Percentiles rank a stretch among this genome's conserved stretches.
These are phyloP conservation scores for Citeromyces hawaiiensis DNA, from an alignment of 1,139 yeast species.

Conservation along the genomic window DNA sequence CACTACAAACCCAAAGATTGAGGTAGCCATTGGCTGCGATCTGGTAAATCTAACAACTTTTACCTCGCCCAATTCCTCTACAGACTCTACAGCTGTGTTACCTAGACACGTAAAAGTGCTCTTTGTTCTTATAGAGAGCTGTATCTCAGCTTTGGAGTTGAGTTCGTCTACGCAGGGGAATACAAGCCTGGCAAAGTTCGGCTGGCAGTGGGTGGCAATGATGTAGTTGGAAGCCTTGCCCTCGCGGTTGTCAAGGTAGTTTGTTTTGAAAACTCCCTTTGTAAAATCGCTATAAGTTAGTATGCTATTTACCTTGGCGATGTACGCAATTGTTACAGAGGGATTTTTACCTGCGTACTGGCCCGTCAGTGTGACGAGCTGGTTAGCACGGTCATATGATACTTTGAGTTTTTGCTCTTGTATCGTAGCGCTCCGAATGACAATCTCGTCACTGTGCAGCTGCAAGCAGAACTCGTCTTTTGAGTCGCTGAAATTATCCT, in stretches of 20 bases:
- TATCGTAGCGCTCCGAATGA: constrained; percentile 20
- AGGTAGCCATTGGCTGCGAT: constrained; percentile 46
- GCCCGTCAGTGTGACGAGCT: constrained; percentile 17
- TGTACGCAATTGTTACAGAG: constrained; percentile 18
- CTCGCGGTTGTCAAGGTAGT: constrained; percentile 29
- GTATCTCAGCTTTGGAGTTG: constrained; percentile 34
- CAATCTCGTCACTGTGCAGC: constrained; percentile 28
- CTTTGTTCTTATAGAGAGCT: constrained; percentile 31
- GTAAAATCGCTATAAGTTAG: constrained; percentile 45
- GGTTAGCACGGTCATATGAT: constrained; percentile 23
- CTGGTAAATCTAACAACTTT: constrained; percentile 27
- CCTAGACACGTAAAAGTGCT: constrained; percentile 34
- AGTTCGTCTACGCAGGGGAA: constrained; percentile 61
- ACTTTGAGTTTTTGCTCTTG: constrained; percentile 16
- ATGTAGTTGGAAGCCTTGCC: constrained; percentile 30
- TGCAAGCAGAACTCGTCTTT: constrained; percentile 16
- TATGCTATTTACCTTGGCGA: constrained; percentile 44
- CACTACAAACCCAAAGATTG: constrained; percentile 51
- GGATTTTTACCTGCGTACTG: constrained; percentile 7
- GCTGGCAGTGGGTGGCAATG: constrained; percentile 61
- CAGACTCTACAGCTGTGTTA: constrained; percentile 21
- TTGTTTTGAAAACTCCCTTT: constrained; percentile 55
- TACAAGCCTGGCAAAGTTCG: constrained; percentile 43
- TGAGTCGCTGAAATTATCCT: constrained; percentile 8
- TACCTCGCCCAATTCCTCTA: constrained; percentile 11